A percentile compares a stretch with the other conserved stretches of the same genome.
Evolutionary conservation across 257 asterid genomes (phyloP).

Genomic region (Solanum lignicaule): DNA sequence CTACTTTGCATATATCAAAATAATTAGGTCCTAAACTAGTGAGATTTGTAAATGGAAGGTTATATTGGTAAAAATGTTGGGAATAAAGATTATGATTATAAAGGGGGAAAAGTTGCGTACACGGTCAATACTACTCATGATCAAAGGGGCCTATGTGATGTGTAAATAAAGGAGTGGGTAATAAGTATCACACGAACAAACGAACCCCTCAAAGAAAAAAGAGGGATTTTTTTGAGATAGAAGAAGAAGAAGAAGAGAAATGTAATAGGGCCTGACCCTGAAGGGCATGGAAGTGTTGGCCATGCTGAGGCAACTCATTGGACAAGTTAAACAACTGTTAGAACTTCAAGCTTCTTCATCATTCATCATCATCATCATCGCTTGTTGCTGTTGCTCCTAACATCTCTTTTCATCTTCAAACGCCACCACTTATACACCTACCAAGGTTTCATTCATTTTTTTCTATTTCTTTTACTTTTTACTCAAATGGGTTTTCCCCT

Average conservation of each 20-base stretch:
- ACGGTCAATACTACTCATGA: conserved; percentile 50
- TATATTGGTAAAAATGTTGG: conserved; percentile 11
- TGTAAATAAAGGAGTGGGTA: conserved; percentile 25
- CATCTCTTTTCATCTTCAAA: conserved; percentile 43
- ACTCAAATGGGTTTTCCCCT: neutral
- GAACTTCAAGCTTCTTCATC: conserved; percentile 48
- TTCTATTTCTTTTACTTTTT: neutral
- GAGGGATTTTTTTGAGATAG: neutral
- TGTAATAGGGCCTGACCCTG: conserved; percentile 9
- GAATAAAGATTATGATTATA: neutral
- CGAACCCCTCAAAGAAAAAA: neutral
- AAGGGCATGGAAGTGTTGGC: conserved; percentile 48
- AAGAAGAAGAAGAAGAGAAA: neutral
- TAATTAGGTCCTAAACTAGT: too few relatives aligned
- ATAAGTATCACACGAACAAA: conserved; percentile 19
- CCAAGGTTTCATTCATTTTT: conserved; percentile 32
- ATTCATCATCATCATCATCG: conserved; percentile 5
- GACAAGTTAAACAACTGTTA: conserved; percentile 60
- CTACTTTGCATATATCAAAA: too few relatives aligned
- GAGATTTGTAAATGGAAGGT: conserved; percentile 1
- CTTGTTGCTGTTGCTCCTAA: conserved; percentile 23
- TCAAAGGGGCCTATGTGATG: conserved; percentile 30
- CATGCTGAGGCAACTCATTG: conserved; percentile 93
- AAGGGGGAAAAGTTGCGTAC: conserved; percentile 38
- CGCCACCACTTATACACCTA: conserved; percentile 22